Evolutionary conservation across 805 yeast species (phyloP), one percentile per base, ranked within the genome.

Genomic region (Candida ortonii): DNA sequence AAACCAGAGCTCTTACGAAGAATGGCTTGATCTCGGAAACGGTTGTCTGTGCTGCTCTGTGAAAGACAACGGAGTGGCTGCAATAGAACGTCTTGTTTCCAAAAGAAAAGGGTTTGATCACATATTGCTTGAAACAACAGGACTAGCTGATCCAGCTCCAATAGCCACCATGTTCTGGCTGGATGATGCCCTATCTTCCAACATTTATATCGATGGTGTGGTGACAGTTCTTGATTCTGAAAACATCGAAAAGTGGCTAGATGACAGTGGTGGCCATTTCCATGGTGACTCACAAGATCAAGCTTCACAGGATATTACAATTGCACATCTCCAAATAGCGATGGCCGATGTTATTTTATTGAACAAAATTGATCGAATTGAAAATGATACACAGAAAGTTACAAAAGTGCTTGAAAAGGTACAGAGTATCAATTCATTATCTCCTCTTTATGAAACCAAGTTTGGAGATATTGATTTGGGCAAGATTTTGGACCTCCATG

Each of bases 31-130:
- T 56, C 65, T 93, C 21, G 97, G 96, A 1, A 93, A 93, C 54
- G 98, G 98, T 2, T 93, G 98, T 59, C 68, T 93, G 24, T 93
- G 98, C 56, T 93, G 98, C 53, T 85, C 97, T 0, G 95, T 94
- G 21, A 88, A 87, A 55, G 97, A 89, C 57, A 84, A 80, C 36
- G 98, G 98, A 4, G 97, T 93, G 1, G 71, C 83, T 25, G 98
- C 98, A 0, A 88, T 93, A 34, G 98, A 93, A 57, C 76, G 85
- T 38, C 71, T 93, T 47, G 79, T 90, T 41, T 80, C 78, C 19
- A 72, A 79, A 33, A 80, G 76, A 20, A 71, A 72, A 33, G 62
- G 54, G 1, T 88, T 90, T 33, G 98, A 93, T 59, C 84, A 90
- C 53, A 88, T 93, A n/a, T 57, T 93, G 16, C 64, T 93, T 34